Base-by-base conservation (phyloP, 2,329 filamentous ascomycete species). In the Lasiodiplodia gonubiensis region DNA sequence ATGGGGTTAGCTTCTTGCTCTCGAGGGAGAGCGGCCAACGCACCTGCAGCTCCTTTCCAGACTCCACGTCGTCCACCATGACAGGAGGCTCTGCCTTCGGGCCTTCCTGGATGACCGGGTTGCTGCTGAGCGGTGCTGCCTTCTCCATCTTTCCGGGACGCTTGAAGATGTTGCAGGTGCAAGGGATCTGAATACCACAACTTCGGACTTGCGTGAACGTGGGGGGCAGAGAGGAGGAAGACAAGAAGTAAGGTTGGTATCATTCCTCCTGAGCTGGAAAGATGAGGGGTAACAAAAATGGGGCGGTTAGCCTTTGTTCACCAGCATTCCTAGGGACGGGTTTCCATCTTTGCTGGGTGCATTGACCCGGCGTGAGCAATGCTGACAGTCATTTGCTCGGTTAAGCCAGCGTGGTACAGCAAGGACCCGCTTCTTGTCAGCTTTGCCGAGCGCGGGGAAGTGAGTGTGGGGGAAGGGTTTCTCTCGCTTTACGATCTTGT, bases 381-480 rank as follows among this genome's bases (percentile, higher is more conserved):
- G 46, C 35, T 14, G 30, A 25, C 46, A 30, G 35, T 39, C 42
- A 25, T 63, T 63, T 51, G 46, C 46, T 63, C 42, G 59, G n/a
- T 46, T 63, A 63, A 52, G 59, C 46, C 46, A 33, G 21, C 46
- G 46, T 63, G 30, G 27, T 63, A 51, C 59, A 11, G 8, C 51
- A 51, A 30, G 42, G 59, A 63, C 59, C 59, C 59, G 59, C 59
- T 52, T 63, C 46, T 49, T 21, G 46, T 37, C 59, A 63, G 27
- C 46, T 51, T 63, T 63, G 59, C 59, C 59, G 46, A 63, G 46
- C 46, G 59, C 46, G 59, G 59, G 59, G 59, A 63, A 51, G 42
- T 49, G 11, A 18, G 11, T 51, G 46, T 63, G 59, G 59, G 59
- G 39, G n/a, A 46, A 25, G 51, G 30, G 51, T 25, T 25, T n/a